Evolutionary conservation across 257 asterid species (phyloP), one percentile per base, ranked within the genome.

Genomic region (Mentha longifolia): DNA sequence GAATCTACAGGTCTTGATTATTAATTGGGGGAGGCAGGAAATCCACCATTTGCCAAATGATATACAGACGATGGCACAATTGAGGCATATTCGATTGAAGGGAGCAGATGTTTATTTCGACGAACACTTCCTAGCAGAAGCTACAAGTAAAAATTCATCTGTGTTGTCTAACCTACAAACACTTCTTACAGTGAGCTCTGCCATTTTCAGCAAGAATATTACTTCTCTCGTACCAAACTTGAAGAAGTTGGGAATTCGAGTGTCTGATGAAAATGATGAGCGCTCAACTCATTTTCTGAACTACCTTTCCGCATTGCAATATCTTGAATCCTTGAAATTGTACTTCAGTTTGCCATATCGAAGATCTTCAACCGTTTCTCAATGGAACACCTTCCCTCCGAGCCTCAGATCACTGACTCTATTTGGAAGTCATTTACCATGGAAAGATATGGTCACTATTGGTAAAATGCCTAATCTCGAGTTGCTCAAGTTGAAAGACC

Each of bases 71-170:
- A 71, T 80, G 79, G 47, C 72, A 13, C 50, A 33, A 7, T 16
- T 80, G 16, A 77, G 85, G 65, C 83, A 80, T 56, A 65, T 83
- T 12, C 61, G 64, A 11, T n/a, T 74, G 60, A 70, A 51, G 68
- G 72, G 61, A 55, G 68, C 83, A 1, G 22, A 57, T 16, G 77
- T 55, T n/a, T 12, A 59, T 39, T 51, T 73, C 47, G 67, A 73
- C 52, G 68, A 22, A 39, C 61, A 54, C 47, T 70, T 74, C 60
- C 30, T 49, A 30, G 20, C 55, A 35, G 54, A 67, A 17, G 46
- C 58, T 3, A 35, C 7, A 8, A 31, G 39, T 16, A 16, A 25
- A 50, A 37, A 31, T 9, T 46, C 65, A 56, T 43, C 30, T 33
- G 58, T 45, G 69, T 12, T 51, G 25, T 35, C 68, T 9, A 70